These are phyloP conservation scores for Serpula lacrymans DNA, from an alignment of 768 basidiomycete species.

Conservation along the genomic window DNA sequence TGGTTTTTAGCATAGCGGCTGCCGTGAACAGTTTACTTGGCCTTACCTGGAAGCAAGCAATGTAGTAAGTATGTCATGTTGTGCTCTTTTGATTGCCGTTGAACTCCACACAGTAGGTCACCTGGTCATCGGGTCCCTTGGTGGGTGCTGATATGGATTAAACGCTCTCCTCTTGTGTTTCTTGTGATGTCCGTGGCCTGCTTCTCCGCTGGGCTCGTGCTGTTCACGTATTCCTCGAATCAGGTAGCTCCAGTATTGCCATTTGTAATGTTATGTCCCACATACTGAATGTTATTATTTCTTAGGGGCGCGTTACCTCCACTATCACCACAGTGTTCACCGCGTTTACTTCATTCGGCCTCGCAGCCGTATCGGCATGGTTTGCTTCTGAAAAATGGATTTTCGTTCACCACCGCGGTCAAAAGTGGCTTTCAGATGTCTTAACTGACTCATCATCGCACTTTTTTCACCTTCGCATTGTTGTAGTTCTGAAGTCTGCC, in stretches of 20 bases:
- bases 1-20: constrained; percentile 75
- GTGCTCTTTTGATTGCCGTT: constrained; percentile 8
- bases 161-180: constrained; percentile 73
- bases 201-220: constrained; percentile 71
- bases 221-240: constrained; percentile 64
- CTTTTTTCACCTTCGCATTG: constrained; percentile 29
- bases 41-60: constrained; percentile 76
- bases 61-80: constrained; percentile 70
- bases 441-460: constrained; percentile 42
- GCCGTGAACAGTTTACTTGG: constrained; percentile 77
- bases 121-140: constrained; percentile 74
- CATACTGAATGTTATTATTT: background rate
- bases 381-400: constrained; percentile 69
- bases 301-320: constrained; percentile 51
- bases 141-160: constrained; percentile 85
- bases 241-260: constrained; percentile 39
- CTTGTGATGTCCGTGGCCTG: constrained; percentile 73
- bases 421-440: constrained; percentile 68
- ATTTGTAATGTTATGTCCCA: background rate
- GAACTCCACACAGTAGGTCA: constrained; percentile 51
- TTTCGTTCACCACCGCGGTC: constrained; percentile 58
- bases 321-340: constrained; percentile 70
- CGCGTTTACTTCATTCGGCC: constrained; percentile 66
- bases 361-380: constrained; percentile 70
- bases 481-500: constrained; percentile 7